Evolutionary conservation across 108 stramenopile genomes (phyloP), one percentile per base, ranked within the genome.

Genomic region (Nannochloropsis salina): DNA sequence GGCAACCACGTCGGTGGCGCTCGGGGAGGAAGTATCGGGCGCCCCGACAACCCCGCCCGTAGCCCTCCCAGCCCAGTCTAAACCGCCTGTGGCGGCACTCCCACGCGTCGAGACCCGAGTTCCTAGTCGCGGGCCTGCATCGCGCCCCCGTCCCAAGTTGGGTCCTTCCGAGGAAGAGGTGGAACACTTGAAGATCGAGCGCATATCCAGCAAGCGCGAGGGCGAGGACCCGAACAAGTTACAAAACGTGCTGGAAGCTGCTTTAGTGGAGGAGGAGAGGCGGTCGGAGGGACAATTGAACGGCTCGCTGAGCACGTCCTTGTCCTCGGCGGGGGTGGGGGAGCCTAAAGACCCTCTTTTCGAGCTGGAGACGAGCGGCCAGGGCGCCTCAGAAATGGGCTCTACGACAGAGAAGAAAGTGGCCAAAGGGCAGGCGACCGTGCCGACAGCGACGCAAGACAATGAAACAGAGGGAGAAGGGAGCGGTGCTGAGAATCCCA

Each of bases 191-290:
- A n/a, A 8, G 61, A 74, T 74, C 6, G 61, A 74, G 15, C 61
- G 61, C n/a, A 74, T 74, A n/a, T 74, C 61, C 15, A 74, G 61
- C 61, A 74, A 8, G 61, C 61, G 61, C 15, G 20, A 74, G n/a
- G 61, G n/a, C 3, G 2, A 74, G n/a, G 61, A 74, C 61, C 61
- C 61, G 6, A 74, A 74, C n/a, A 74, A n/a, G n/a, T 74, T 74
- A 2, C 61, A 74, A 74, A 74, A 3, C n/a, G n/a, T 74, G 20
- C 8, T 74, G n/a, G 61, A 74, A n/a, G 61, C 61, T 15, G 61
- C 61, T n/a, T 74, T 74, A n/a, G 61, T 74, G 61, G 61, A 74
- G 61, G 61, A 74, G 61, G 61, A 74, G 61, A 74, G 61, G 61
- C 31, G 31, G 31, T 31, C 31, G 31, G 31, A 31, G 31, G 31